Base-by-base conservation (phyloP, 1,284 basidiomycete genomes). In the Takashimella koratensis region DNA sequence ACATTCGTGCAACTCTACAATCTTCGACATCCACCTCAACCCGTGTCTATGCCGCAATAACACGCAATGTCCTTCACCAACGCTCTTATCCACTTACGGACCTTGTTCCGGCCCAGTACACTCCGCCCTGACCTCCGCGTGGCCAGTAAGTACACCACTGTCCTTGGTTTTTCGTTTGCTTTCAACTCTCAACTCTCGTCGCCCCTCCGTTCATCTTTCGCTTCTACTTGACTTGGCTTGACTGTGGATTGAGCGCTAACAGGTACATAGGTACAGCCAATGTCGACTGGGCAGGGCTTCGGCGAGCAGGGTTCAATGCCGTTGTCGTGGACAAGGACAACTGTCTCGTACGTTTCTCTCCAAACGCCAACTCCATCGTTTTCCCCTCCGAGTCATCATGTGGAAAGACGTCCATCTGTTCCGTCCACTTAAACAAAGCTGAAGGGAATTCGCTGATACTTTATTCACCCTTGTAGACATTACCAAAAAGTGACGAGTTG, bases 321-420 rank as follows among this genome's bases (percentile, higher is more conserved):
- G 87, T 88, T 11, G 86, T 98, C 0, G 87, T 97, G 62, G 95
- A 98, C 82, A 98, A 97, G 78, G 95, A 98, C 73, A 98, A 98
- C 64, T 98, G 95, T 69, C 75, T 98, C 63, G 92, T 90, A 65
- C 36, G 84, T 76, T 20, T 19, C 10, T 36, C 30, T 36, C 30
- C 10, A 16, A 36, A 16, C 30, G 30, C n/a, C n/a, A n/a, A n/a
- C n/a, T n/a, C n/a, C n/a, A n/a, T n/a, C n/a, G n/a, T n/a, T n/a
- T n/a, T n/a, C n/a, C n/a, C n/a, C n/a, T n/a, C n/a, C n/a, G n/a
- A n/a, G n/a, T n/a, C n/a, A n/a, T n/a, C n/a, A n/a, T n/a, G n/a
- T n/a, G n/a, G n/a, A n/a, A n/a, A n/a, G n/a, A n/a, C n/a, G n/a
- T n/a, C n/a, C n/a, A n/a, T n/a, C n/a, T n/a, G n/a, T n/a, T n/a